Percentiles rank a stretch among this genome's conserved stretches.
These are phyloP conservation scores for Candida ortonii DNA, from an alignment of 805 yeast species.

Conservation along the genomic window DNA sequence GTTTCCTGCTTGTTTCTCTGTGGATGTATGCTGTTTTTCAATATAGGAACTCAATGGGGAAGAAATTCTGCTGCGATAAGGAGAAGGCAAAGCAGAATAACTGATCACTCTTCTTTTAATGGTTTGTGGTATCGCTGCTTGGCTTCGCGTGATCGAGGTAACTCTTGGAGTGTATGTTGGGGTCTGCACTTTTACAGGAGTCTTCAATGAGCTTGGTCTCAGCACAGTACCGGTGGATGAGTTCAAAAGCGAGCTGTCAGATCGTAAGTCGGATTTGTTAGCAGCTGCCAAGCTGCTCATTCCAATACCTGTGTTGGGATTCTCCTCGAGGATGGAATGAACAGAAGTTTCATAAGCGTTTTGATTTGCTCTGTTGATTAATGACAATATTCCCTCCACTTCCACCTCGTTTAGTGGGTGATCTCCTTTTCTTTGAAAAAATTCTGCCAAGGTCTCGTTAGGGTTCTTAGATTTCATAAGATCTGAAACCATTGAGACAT, in stretches of 20 bases:
- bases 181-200: conserved; percentile 24
- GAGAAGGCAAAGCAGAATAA: conserved; percentile 29
- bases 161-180: conserved; percentile 27
- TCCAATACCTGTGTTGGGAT: conserved; percentile 5
- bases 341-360: no score
- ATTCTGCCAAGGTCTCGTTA: conserved; percentile 61
- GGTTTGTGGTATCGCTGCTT: conserved; percentile 16
- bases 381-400: conserved; percentile 73
- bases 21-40: conserved; percentile 11
- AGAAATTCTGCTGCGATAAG: conserved; percentile 24
- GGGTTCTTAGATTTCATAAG: conserved; percentile 35
- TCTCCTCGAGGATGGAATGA: conserved; percentile 8
- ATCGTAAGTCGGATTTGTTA: conserved; percentile 3
- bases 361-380: conserved; percentile 42
- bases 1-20: conserved; percentile 8
- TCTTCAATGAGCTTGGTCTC: conserved; percentile 23
- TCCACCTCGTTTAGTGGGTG: conserved; percentile 71
- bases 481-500: conserved; percentile 16
- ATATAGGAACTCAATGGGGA: conserved; percentile 29
- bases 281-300: conserved; percentile 2
- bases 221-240: conserved; percentile 19
- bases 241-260: conserved; percentile 18
- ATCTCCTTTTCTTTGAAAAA: conserved; percentile 73
- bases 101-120: conserved; percentile 28
- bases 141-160: conserved; percentile 12